Evolutionary conservation across 2,329 filamentous ascomycete species (phyloP), one percentile per base, ranked within the genome.

Genomic region (Daldinia sp.): DNA sequence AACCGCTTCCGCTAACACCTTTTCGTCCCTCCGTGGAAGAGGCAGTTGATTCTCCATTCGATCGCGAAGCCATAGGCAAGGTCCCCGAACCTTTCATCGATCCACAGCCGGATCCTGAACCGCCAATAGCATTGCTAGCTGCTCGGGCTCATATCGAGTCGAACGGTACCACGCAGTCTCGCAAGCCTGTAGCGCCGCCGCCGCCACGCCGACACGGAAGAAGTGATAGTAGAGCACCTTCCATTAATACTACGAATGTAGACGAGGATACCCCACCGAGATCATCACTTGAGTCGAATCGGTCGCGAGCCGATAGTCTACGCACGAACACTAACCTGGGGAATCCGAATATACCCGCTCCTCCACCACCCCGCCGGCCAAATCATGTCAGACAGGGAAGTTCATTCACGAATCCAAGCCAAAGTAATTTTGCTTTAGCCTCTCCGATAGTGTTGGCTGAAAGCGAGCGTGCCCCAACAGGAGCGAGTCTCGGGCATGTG

Each of bases 1-100:
- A 90, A 69, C 86, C 88, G 3, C 80, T 90, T 10, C 87, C 89
- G 1, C 81, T 82, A 1, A 79, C 83, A 3, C 85, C 85, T 1
- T 69, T 73, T 9, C 79, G 81, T 32, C 79, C 78, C 34, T 81
- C 77, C 64, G 71, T 75, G n/a, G 80, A 84, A 21, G 81, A 84
- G 50, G 80, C 79, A 32, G 70, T 75, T 17, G 82, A 85, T 60
- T 84, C 82, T 32, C 76, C 83, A 17, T 85, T 86, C 62, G 83
- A 86, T 64, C 80, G 77, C 37, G 83, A 86, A 71, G 78, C 82
- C 32, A 83, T 81, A 13, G 83, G 82, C 30, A 85, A 83, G 67
- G 71, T 80, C 4, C 82, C 83, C 3, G 83, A 84, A 48, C 61
- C 73, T 70, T 57, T 78, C 67, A 72, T 76, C 60, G 65, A 74